Evolutionary conservation across 2,329 filamentous ascomycete genomes (phyloP).

Genomic region (Fusarium sp.): DNA sequence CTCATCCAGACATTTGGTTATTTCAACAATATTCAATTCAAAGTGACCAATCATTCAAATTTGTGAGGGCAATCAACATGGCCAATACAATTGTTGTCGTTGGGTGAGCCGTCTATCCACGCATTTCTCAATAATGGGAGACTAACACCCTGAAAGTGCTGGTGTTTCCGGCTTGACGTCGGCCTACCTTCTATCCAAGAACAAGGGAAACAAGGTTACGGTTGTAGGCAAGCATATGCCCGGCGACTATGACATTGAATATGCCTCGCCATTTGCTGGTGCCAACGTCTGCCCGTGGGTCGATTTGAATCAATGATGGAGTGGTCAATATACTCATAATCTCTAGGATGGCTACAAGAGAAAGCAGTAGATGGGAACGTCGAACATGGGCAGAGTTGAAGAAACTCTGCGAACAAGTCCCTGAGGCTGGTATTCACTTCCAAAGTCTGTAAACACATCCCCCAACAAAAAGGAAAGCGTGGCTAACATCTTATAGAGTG

Average conservation of each 20-base stretch:
- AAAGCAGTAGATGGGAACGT: conserved; percentile 69
- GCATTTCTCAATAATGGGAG: background rate
- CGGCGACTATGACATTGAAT: conserved; percentile 92
- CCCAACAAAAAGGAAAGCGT: background rate
- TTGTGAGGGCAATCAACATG: conserved; percentile 41
- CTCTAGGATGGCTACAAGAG: conserved; percentile 59
- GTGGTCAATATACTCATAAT: conserved; percentile 2
- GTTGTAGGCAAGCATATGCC: conserved; percentile 91
- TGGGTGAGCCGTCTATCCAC: conserved; percentile 47
- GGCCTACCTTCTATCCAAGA: conserved; percentile 62
- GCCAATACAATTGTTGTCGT: conserved; percentile 53
- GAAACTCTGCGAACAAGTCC: conserved; percentile 71
- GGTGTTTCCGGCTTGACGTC: conserved; percentile 67
- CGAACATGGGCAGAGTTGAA: conserved; percentile 75
- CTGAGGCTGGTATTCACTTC: conserved; percentile 85
- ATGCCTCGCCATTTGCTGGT: conserved; percentile 90
- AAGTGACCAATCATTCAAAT: background rate
- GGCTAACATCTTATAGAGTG: conserved; percentile 55
- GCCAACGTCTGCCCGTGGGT: conserved; percentile 82
- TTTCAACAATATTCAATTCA: background rate
- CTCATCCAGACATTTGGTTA: background rate
- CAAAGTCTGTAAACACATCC: conserved; percentile 64
- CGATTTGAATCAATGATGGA: background rate
- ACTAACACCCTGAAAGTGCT: conserved; percentile 51
- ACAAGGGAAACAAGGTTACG: conserved; percentile 67